These are phyloP conservation scores for Decorospora gaudefroyi DNA, from an alignment of 2,329 filamentous ascomycete species.

Conservation along the genomic window DNA sequence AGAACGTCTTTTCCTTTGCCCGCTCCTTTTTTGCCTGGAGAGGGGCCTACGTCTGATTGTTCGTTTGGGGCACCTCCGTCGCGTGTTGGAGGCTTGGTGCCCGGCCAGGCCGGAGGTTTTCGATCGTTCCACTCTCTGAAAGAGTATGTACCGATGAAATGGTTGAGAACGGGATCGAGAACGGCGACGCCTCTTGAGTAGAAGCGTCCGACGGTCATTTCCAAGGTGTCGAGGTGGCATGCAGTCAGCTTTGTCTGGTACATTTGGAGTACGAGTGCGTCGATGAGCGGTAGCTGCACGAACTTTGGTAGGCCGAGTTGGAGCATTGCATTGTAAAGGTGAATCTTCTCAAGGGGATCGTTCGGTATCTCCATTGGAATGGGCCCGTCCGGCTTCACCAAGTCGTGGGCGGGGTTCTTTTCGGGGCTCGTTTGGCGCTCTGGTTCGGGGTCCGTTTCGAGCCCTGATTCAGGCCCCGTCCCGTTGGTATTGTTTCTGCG, in stretches of 20 bases:
- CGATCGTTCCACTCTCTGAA: constrained; percentile 12
- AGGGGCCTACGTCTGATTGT: too few species aligned
- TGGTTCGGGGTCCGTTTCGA: too few species aligned
- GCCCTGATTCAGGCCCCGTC: too few species aligned
- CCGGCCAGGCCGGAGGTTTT: not conserved
- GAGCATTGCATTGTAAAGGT: constrained; percentile 29
- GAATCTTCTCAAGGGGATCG: constrained; percentile 19
- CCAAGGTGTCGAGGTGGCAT: constrained; percentile 22
- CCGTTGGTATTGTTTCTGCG: too few species aligned
- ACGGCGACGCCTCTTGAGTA: constrained; percentile 17
- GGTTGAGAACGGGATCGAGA: constrained; percentile 27
- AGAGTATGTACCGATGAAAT: constrained; percentile 24
- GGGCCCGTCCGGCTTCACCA: not conserved
- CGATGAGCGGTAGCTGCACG: constrained; percentile 17
- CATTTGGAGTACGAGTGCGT: constrained; percentile 22
- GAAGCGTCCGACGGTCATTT: constrained; percentile 25
- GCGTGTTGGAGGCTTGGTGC: not conserved
- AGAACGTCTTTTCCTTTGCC: not conserved
- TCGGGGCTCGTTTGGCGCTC: too few species aligned
- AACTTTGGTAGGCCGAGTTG: constrained; percentile 21
- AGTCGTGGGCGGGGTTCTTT: not conserved
- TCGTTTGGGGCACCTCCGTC: not conserved
- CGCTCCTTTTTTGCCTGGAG: not conserved
- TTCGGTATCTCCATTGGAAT: constrained; percentile 12
- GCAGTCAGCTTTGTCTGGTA: constrained; percentile 8